Evolutionary conservation across 1,284 basidiomycete species (phyloP).

Genomic region (Ganoderma lingzhi): DNA sequence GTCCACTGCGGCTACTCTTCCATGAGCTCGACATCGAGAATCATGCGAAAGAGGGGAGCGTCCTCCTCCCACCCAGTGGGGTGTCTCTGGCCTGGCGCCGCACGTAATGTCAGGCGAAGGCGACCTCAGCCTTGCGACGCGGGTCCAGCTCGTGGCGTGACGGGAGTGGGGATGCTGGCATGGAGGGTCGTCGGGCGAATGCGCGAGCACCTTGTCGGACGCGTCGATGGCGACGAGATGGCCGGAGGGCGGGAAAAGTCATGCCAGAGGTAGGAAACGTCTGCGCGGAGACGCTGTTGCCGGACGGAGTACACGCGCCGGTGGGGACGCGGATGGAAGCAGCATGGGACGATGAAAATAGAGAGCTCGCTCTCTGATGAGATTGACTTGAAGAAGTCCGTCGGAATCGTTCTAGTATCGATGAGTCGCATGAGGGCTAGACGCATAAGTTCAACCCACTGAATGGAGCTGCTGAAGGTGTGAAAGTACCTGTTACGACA

Average conservation of each 20-base stretch:
- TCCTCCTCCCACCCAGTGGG: background rate
- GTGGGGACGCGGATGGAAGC: background rate
- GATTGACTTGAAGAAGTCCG: background rate
- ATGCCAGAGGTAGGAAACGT: background rate
- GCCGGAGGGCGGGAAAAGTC: background rate
- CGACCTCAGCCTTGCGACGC: background rate
- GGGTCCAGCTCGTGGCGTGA: background rate
- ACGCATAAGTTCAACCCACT: background rate
- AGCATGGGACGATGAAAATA: background rate
- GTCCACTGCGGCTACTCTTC: background rate
- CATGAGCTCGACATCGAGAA: slow-evolving; percentile 4
- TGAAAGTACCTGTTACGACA: background rate
- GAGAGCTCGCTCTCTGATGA: background rate
- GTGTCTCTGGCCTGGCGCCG: background rate
- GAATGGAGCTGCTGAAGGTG: background rate
- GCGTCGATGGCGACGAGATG: background rate
- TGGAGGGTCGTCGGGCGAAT: background rate
- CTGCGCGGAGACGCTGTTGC: background rate
- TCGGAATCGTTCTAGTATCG: background rate
- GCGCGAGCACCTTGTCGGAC: background rate
- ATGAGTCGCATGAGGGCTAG: slow-evolving; percentile 13
- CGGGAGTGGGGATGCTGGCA: background rate
- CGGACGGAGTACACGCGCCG: background rate
- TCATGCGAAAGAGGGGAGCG: background rate
- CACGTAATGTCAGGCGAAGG: slow-evolving; percentile 1